These are phyloP conservation scores for Kluyveromyces wickerhamii DNA, from an alignment of 805 yeast genomes.

Conservation along the genomic window DNA sequence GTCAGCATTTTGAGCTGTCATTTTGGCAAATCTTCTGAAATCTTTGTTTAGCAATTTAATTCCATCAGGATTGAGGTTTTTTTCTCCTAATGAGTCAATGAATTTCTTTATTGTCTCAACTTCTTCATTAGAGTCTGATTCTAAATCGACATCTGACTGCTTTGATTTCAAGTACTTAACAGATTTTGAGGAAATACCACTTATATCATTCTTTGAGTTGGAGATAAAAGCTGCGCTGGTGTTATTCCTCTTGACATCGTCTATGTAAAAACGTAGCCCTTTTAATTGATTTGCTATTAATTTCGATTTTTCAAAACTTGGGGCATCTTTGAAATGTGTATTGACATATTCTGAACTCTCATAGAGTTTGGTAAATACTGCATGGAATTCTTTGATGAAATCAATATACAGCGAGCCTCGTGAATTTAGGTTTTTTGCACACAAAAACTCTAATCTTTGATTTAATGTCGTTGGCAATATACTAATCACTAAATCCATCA, in stretches of 20 bases:
- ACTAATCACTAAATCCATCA: conserved; percentile 42
- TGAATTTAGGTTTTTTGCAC: conserved; percentile 22
- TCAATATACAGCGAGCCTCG: conserved; percentile 29
- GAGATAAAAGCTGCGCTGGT: neutral
- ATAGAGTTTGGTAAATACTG: conserved; percentile 34
- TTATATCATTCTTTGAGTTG: neutral
- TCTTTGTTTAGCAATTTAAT: conserved; percentile 38
- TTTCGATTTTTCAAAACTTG: conserved; percentile 44
- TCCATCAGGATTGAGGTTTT: conserved; percentile 35
- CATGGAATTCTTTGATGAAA: conserved; percentile 31
- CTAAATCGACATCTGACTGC: conserved; percentile 32
- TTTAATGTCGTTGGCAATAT: conserved; percentile 42
- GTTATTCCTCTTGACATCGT: conserved; percentile 34
- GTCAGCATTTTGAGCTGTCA: conserved; percentile 50
- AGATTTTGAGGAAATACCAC: conserved; percentile 1
- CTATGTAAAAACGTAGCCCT: conserved; percentile 42
- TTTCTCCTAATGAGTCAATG: conserved; percentile 18
- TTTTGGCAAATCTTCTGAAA: conserved; percentile 44
- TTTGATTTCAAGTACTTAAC: conserved; percentile 5
- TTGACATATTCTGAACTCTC: conserved; percentile 32
- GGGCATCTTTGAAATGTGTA: conserved; percentile 42
- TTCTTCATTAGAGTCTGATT: conserved; percentile 35
- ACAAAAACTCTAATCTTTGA: conserved; percentile 36
- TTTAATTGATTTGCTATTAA: conserved; percentile 49
- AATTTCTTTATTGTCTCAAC: conserved; percentile 28